A percentile compares a stretch with the other conserved stretches of the same genome.
phyloP scores from a whole-genome alignment of 805 yeast species.

The Starmerella stellata region DNA sequence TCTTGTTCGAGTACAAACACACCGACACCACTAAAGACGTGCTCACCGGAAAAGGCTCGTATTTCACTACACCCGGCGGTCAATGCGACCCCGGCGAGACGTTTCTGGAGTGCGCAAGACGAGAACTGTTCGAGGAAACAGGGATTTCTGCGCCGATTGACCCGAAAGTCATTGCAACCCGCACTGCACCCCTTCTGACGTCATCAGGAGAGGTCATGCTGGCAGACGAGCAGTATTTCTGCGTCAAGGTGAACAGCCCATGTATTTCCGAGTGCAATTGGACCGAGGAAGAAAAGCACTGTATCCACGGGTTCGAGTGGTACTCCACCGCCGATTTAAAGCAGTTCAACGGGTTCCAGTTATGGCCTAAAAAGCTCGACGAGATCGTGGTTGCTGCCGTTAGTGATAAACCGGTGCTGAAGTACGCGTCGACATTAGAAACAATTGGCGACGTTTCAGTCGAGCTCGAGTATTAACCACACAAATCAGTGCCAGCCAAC shows the following conservation, averaged over 20 bases:
- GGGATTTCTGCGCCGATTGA: conserved; percentile 5
- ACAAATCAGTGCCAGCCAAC: no score
- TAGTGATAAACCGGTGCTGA: neutral
- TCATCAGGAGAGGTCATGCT: conserved; percentile 9
- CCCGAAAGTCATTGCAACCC: conserved; percentile 7
- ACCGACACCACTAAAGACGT: conserved; percentile 2
- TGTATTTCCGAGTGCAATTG: conserved; percentile 7
- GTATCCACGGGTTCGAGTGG: conserved; percentile 9
- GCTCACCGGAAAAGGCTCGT: conserved; percentile 11
- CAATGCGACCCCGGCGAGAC: conserved; percentile 5
- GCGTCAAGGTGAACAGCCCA: conserved; percentile 2
- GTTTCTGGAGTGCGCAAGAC: conserved; percentile 9
- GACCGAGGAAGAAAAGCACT: conserved; percentile 8
- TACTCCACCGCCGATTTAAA: conserved; percentile 6
- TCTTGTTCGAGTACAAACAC: conserved; percentile 12
- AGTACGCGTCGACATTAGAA: conserved; percentile 7
- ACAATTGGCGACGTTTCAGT: conserved; percentile 10
- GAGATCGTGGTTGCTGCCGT: conserved; percentile 8
- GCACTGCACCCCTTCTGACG: conserved; percentile 13
- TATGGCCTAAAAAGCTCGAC: conserved; percentile 12
- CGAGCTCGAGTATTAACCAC: conserved; percentile 4
- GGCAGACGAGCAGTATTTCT: conserved; percentile 13
- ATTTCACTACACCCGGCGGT: conserved; percentile 15
- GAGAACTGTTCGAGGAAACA: conserved; percentile 15
- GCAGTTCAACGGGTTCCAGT: conserved; percentile 2